Evolutionary conservation across 257 asterid species (phyloP), one percentile per base, ranked within the genome.

Genomic region (Nicotiana sylvestris): DNA sequence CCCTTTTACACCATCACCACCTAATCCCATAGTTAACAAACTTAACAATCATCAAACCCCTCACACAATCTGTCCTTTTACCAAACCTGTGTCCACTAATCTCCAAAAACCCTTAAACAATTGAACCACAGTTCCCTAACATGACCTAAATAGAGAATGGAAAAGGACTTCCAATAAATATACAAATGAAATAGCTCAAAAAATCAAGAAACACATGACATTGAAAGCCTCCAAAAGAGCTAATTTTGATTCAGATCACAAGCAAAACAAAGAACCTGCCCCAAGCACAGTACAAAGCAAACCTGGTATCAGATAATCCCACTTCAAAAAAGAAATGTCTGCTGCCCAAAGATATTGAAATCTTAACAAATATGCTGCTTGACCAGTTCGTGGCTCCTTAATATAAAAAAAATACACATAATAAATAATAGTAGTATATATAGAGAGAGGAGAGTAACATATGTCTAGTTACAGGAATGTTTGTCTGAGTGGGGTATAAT

Each of bases 21-120:
- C 87, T 65, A 89, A 65, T 37, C 91, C 92, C 96, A 92, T 92
- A 91, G 80, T 88, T 11, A 37, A 66, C 83, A 83, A 49, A 49
- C 62, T 74, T 17, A 81, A 33, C 46, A 27, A 49, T 46, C 83
- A 81, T 66, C 77, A 65, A 21, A 65, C 66, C 56, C 76, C 49
- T 39, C 77, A 56, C 11, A 51, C 12, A 51, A 51, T 1, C 0
- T 43, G 49, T 43, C 8, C 49, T 39, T 39, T 39, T 39, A 6
- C 9, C 9, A 39, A 39, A 39, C 2, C 11, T 25, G 4, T 33
- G 32, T 76, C 65, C 11, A 53, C 12, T 43, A 53, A 33, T 9
- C 46, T 25, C 81, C 39, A 15, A 30, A 49, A 81, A 46, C 66
- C 83, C 83, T 16, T 51, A 32, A 64, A 81, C 32, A 81, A 46